A percentile compares a stretch with the other conserved stretches of the same genome.
phyloP scores from a whole-genome alignment of 2,329 filamentous ascomycete genomes.

The Fusarium buxicola region DNA sequence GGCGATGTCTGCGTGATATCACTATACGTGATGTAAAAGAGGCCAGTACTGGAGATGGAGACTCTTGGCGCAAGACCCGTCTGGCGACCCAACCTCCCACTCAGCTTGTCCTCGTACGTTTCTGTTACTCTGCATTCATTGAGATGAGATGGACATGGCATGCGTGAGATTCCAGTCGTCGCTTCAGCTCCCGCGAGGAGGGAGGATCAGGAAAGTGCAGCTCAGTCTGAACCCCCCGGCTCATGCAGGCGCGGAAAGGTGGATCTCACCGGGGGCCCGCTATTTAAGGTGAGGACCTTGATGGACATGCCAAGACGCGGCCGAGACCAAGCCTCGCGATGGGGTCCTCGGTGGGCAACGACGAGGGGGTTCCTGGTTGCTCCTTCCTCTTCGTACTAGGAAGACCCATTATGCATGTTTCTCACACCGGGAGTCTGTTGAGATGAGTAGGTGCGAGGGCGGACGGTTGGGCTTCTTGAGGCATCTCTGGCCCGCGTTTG shows the following conservation, averaged over 20 bases:
- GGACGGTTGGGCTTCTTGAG: neutral
- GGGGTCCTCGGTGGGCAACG: neutral
- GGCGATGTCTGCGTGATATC: constrained; percentile 5
- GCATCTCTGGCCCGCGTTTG: neutral
- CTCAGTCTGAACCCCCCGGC: neutral
- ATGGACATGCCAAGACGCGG: constrained; percentile 37
- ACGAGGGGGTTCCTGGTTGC: neutral
- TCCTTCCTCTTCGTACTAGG: neutral
- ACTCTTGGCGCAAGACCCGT: neutral
- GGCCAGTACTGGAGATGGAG: neutral
- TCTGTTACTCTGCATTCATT: neutral
- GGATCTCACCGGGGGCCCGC: constrained; percentile 12
- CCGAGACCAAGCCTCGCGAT: constrained; percentile 33
- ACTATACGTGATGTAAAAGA: neutral
- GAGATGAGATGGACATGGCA: too few relatives aligned
- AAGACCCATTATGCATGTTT: neutral
- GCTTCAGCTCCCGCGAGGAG: constrained; percentile 4
- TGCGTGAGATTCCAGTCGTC: constrained; percentile 1
- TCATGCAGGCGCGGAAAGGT: constrained; percentile 9
- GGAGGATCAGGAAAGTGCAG: neutral
- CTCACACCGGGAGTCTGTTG: neutral
- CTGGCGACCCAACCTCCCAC: neutral
- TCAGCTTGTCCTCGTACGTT: neutral
- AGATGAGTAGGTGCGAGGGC: neutral
- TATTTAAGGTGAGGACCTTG: constrained; percentile 45